Conservation (phyloP, 345 rosid genomes). For the Rhodamnia rubescens region DNA sequence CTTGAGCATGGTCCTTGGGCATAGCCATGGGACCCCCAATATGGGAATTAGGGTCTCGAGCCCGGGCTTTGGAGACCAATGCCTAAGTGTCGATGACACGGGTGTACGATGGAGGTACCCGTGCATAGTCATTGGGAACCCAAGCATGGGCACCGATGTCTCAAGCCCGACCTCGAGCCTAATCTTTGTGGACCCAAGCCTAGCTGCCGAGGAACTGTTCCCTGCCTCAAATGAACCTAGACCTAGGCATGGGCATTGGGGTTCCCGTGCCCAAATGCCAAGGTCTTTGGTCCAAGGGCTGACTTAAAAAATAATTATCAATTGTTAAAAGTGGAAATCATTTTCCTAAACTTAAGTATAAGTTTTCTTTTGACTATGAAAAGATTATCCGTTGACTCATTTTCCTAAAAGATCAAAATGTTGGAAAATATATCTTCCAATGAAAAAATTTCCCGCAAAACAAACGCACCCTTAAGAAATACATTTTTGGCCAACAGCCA, state of each 20-base stretch:
- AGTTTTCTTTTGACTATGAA: neutral
- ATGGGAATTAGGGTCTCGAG: neutral
- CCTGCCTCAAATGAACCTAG: too few relatives aligned
- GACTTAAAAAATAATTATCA: neutral
- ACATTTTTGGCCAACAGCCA: too few relatives aligned
- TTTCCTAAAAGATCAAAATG: neutral
- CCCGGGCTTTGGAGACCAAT: too few relatives aligned
- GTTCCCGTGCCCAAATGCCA: neutral
- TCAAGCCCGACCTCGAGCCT: neutral
- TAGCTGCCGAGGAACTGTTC: too few relatives aligned
- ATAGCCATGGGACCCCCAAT: fast-evolving
- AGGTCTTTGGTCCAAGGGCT: neutral
- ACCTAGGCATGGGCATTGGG: neutral
- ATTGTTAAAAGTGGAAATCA: neutral
- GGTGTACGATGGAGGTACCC: neutral
- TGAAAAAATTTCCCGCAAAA: neutral
- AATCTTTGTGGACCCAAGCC: too few relatives aligned
- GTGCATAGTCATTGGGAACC: neutral
- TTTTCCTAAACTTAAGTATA: neutral
- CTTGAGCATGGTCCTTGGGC: fast-evolving
- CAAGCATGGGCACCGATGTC: neutral
- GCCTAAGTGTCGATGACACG: neutral
- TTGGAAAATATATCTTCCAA: neutral
- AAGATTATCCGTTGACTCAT: neutral
- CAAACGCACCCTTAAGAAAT: neutral